Evolutionary conservation across 768 basidiomycete species (phyloP).

Genomic region (Mycena capillaripes): DNA sequence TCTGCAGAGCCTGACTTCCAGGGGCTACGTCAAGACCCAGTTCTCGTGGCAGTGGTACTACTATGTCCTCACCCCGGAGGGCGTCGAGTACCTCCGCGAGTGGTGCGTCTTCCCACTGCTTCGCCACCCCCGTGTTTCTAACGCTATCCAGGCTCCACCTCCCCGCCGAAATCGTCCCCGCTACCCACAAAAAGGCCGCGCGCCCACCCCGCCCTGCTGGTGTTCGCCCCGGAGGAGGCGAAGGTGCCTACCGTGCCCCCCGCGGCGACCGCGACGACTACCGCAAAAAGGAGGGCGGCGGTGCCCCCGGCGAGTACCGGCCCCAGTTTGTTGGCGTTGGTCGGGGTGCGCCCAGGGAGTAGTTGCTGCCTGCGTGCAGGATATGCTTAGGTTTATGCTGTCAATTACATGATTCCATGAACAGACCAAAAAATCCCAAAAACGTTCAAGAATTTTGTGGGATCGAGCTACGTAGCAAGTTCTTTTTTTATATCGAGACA

Average conservation of each 20-base stretch:
- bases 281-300: conserved; percentile 89
- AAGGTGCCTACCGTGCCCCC: conserved; percentile 89
- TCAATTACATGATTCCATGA: conserved; percentile 16
- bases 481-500: too few species aligned
- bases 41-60: conserved; percentile 99
- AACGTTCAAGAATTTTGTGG: too few species aligned
- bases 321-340: conserved; percentile 93
- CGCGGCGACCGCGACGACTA: conserved; percentile 93
- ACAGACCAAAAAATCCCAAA: neutral
- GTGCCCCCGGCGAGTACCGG: conserved; percentile 88
- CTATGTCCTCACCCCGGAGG: conserved; percentile 96
- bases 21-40: conserved; percentile 96
- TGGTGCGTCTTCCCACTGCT: conserved; percentile 60
- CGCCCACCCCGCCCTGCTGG: conserved; percentile 88
- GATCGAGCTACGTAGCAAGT: too few species aligned
- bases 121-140: neutral
- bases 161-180: conserved; percentile 94
- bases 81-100: conserved; percentile 96
- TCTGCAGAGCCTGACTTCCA: conserved; percentile 76
- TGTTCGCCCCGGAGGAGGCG: conserved; percentile 79
- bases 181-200: conserved; percentile 97
- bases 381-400: conserved; percentile 29
- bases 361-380: conserved; percentile 38
- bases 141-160: conserved; percentile 85
- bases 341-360: conserved; percentile 87